Base-by-base conservation (phyloP, 2,329 filamentous ascomycete genomes). In the Botrytis tulipae region DNA sequence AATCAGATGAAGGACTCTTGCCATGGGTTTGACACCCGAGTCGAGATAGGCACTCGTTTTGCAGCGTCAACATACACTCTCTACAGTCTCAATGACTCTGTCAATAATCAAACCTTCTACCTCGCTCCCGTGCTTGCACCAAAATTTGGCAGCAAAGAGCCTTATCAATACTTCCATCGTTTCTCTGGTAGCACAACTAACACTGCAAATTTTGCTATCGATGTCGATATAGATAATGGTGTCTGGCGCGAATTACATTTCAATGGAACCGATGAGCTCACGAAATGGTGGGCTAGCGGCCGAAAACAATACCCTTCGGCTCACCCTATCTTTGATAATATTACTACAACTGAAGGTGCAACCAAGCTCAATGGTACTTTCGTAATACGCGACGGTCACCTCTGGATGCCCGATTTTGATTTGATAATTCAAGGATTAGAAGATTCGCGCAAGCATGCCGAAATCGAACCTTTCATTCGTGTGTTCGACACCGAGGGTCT, bases 1-100 rank as follows among this genome's bases (percentile, higher is more conserved):
- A 16, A 73, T 25, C 61, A 76, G 25, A 78, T 78, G 76, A 75
- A 72, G 42, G 46, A 77, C 62, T 78, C 77, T 16, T 78, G 77
- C 70, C 60, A 71, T 37, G 75, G 74, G 1, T 73, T 75, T n/a
- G 42, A 78, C 22, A 75, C 69, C 6, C 72, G 76, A 37, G 63
- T 76, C 18, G 18, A n/a, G 12, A 77, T 78, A 76, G 63, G 75
- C 63, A 63, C 12, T 14, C 7, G 0, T 14, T 37, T 57, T 16
- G 18, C 46, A 42, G 16, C 12, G 59, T 42, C 51, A 29, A n/a
- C 44, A 51, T 70, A 71, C 44, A 20, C 57, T 59, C 10, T 70
- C 14, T 46, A 29, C 44, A 73, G 67, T 60, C 48, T 71, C 12
- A 20, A 48, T 40, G 8, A 25, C 12, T 46, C 42, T n/a, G 35